These are phyloP conservation scores for Lojkania enalia DNA, from an alignment of 2,329 filamentous ascomycete species.

Conservation along the genomic window DNA sequence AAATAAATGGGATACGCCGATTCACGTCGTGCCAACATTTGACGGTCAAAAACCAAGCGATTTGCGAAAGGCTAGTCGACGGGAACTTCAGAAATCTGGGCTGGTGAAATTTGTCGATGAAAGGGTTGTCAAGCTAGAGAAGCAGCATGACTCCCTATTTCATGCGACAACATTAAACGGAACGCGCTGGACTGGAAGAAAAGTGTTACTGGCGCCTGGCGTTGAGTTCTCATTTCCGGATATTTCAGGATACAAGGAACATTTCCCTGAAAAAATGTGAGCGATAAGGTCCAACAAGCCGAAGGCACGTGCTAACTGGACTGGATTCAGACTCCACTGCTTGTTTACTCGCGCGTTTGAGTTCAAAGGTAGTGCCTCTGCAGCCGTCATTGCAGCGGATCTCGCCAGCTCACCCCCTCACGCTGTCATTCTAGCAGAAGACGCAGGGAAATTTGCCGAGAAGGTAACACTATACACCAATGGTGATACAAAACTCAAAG, in stretches of 20 bases:
- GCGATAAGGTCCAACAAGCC: neutral
- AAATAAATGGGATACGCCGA: neutral
- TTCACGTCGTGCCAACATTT: constrained; percentile 23
- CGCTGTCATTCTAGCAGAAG: constrained; percentile 46
- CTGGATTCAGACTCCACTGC: constrained; percentile 58
- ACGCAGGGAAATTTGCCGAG: constrained; percentile 51
- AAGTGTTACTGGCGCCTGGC: constrained; percentile 58
- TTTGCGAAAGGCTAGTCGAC: constrained; percentile 30
- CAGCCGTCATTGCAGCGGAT: constrained; percentile 24
- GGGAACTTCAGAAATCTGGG: constrained; percentile 31
- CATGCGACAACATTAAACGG: constrained; percentile 46
- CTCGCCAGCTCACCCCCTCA: constrained; percentile 24
- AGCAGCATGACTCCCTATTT: constrained; percentile 28
- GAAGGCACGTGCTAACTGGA: no score
- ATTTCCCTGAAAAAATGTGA: constrained; percentile 8
- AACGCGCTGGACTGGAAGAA: constrained; percentile 51
- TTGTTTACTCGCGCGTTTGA: constrained; percentile 63
- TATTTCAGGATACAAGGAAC: constrained; percentile 49
- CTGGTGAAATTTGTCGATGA: constrained; percentile 25
- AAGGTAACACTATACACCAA: constrained; percentile 58
- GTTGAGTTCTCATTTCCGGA: constrained; percentile 54
- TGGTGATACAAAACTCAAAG: constrained; percentile 26
- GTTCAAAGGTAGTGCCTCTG: constrained; percentile 48
- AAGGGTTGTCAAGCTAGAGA: constrained; percentile 18
- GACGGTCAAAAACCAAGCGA: constrained; percentile 40